Conservation (phyloP, 306 rosid genomes). For the Prunus fruticosa region DNA sequence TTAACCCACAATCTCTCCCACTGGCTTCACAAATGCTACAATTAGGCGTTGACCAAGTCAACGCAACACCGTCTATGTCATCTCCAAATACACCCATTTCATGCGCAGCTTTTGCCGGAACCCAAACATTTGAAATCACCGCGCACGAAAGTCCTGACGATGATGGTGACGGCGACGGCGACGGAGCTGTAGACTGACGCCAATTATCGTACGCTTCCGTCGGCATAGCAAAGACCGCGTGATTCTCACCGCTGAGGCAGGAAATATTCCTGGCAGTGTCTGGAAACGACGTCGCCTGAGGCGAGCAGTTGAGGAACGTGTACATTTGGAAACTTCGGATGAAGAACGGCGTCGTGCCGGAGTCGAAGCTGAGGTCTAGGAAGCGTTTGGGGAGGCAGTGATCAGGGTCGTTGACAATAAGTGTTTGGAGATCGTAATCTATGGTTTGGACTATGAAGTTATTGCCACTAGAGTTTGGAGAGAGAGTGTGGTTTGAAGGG, state of each 20-base stretch:
- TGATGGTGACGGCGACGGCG: neutral
- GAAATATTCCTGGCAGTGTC: neutral
- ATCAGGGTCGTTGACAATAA: constrained; percentile 26
- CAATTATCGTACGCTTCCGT: neutral
- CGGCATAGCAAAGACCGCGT: constrained; percentile 1
- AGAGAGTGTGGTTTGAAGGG: constrained; percentile 17
- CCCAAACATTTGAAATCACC: constrained; percentile 26
- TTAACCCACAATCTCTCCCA: constrained; percentile 41
- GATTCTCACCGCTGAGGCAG: neutral
- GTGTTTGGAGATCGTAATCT: constrained; percentile 3
- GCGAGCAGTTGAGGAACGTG: constrained; percentile 47
- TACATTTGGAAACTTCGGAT: neutral
- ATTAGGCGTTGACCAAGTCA: constrained; percentile 45
- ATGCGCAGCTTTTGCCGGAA: constrained; percentile 27
- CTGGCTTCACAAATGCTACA: constrained; percentile 29
- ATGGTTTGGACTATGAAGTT: constrained; percentile 1
- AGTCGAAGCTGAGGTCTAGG: neutral
- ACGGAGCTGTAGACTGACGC: neutral
- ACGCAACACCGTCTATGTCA: neutral
- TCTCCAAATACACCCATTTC: neutral
- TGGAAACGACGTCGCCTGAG: neutral
- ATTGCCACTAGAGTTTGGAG: constrained; percentile 21
- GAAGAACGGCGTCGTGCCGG: constrained; percentile 29
- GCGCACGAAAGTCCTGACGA: constrained; percentile 16
- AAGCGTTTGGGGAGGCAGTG: constrained; percentile 29